Evolutionary conservation across 169 alveolate genomes (phyloP).

Genomic region (Eimeria acervulina): DNA sequence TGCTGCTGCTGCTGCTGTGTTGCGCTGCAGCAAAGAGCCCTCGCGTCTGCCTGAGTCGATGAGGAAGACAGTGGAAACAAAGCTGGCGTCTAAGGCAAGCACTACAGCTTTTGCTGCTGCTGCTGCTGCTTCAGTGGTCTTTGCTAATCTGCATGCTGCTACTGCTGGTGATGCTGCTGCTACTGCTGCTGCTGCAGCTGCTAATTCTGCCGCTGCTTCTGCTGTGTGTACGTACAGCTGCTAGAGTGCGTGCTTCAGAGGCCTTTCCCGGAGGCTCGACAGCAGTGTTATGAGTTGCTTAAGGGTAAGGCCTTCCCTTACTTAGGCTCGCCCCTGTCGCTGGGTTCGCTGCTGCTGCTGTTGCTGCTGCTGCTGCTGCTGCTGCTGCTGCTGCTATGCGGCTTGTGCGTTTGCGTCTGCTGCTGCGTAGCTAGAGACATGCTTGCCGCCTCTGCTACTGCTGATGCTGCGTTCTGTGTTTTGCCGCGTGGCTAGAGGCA

Average conservation of each 20-base stretch:
- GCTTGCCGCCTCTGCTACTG: background rate
- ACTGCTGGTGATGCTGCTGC: no score
- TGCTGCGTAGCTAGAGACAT: background rate
- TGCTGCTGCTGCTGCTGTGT: background rate
- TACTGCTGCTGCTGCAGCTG: background rate
- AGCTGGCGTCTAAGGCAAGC: constrained; percentile 30
- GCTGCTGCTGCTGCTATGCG: background rate
- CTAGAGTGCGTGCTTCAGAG: constrained; percentile 43
- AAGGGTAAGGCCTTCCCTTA: background rate
- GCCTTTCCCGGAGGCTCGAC: constrained; percentile 42
- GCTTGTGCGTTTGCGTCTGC: background rate
- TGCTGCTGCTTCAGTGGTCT: constrained; percentile 1
- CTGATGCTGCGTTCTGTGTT: background rate
- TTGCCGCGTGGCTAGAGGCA: background rate
- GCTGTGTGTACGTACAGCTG: constrained; percentile 20
- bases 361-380: background rate
- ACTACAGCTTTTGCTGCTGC: background rate
- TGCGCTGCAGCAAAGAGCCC: constrained; percentile 25
- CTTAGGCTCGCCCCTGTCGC: background rate
- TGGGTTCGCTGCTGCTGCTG: background rate
- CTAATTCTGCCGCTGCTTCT: background rate
- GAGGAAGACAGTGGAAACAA: background rate
- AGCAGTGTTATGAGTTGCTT: constrained; percentile 9
- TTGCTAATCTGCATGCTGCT: no score
- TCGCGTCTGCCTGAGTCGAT: background rate